Conservation (phyloP, 805 yeast genomes). For the Metschnikowia henanensis region DNA sequence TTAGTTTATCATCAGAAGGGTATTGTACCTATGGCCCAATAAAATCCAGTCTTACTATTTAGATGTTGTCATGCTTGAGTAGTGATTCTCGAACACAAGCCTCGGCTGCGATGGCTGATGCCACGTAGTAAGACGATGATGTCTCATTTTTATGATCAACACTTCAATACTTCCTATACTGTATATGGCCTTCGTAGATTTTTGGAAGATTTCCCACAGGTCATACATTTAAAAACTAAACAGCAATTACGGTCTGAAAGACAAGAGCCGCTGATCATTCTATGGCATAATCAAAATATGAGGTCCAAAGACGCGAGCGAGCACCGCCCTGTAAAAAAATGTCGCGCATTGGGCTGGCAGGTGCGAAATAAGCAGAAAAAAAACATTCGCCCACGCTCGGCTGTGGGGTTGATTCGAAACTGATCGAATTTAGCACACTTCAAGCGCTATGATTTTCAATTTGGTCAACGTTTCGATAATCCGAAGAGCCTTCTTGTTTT, state of each 20-base stretch:
- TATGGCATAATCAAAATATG: conserved; percentile 2
- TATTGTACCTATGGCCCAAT: not conserved
- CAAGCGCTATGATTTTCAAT: too few relatives aligned
- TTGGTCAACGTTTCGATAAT: not conserved
- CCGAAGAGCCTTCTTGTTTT: not conserved
- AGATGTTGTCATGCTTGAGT: not conserved
- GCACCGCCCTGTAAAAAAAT: not conserved
- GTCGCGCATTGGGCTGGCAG: conserved; percentile 7
- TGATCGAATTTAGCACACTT: not conserved
- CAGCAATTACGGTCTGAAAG: not conserved
- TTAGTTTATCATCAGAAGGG: not conserved
- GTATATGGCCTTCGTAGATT: too few relatives aligned
- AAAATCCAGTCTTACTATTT: too few relatives aligned
- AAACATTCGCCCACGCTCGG: not conserved
- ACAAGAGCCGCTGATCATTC: not conserved
- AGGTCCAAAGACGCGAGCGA: conserved; percentile 1
- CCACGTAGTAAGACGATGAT: too few relatives aligned
- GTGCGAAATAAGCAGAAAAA: conserved; percentile 4
- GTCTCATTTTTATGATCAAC: too few relatives aligned
- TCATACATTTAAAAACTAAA: too few relatives aligned
- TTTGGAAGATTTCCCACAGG: not conserved
- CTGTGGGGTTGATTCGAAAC: not conserved
- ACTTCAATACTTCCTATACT: too few relatives aligned
- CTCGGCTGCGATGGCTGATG: too few relatives aligned
- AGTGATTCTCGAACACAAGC: too few relatives aligned